These are phyloP conservation scores for Talaromyces borbonicus DNA, from an alignment of 495 filamentous ascomycete genomes.

Conservation along the genomic window DNA sequence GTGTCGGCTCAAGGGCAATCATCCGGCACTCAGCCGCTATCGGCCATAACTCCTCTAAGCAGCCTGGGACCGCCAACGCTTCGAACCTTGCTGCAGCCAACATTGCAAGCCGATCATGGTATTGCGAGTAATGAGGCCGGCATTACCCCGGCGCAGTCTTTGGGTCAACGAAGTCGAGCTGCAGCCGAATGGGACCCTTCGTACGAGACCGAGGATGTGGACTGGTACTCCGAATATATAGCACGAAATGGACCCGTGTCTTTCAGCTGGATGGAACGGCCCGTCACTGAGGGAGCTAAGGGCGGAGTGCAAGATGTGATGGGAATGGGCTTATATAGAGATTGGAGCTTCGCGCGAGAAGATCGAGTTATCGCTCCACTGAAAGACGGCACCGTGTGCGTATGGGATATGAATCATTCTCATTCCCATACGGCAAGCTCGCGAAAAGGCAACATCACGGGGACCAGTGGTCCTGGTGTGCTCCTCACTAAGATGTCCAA, in stretches of 20 bases:
- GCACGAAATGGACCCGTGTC: conserved; percentile 66
- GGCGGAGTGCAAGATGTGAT: conserved; percentile 42
- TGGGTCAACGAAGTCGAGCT: conserved; percentile 37
- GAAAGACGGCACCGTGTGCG: conserved; percentile 73
- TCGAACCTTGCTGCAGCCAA: conserved; percentile 29
- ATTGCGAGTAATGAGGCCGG: conserved; percentile 9
- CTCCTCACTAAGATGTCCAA: conserved; percentile 40
- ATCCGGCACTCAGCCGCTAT: conserved; percentile 25
- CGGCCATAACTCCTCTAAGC: conserved; percentile 21
- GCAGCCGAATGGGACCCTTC: conserved; percentile 77
- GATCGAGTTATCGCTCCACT: conserved; percentile 66
- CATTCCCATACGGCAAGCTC: conserved; percentile 27
- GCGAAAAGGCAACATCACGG: conserved; percentile 54
- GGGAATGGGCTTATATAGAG: conserved; percentile 55
- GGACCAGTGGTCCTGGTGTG: conserved; percentile 53
- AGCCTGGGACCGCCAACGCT: conserved; percentile 25
- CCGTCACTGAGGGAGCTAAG: conserved; percentile 23
- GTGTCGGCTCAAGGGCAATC: conserved; percentile 24
- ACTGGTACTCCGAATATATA: conserved; percentile 86
- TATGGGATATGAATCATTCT: conserved; percentile 71
- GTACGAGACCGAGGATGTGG: conserved; percentile 48
- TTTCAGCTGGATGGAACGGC: conserved; percentile 65
- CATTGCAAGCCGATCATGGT: conserved; percentile 8
- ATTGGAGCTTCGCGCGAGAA: conserved; percentile 35
- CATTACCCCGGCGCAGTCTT: conserved; percentile 15